Evolutionary conservation across 2,329 filamentous ascomycete genomes (phyloP), one percentile per base, ranked within the genome.

Genomic region (Colletotrichum aenigma): DNA sequence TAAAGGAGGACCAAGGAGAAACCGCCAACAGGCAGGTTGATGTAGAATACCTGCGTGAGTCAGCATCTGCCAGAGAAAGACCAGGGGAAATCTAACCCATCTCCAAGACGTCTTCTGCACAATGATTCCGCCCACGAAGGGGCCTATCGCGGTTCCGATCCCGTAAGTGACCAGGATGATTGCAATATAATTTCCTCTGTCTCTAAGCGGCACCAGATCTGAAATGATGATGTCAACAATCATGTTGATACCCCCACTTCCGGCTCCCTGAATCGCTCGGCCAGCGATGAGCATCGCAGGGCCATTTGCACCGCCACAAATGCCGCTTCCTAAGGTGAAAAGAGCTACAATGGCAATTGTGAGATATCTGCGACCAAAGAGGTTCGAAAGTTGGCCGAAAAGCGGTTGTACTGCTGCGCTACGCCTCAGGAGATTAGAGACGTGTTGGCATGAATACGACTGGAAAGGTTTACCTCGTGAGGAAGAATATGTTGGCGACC

Each of bases 311-410:
- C 85, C 86, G 1, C 89, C 91, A 56, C 84, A 86, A 4, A 93
- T 83, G 0, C 86, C 88, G 71, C 89, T 90, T 0, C 91, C 91
- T 0, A 92, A 77, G 0, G 83, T 84, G 74, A 91, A 91, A 2
- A 90, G 75, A 13, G 81, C 82, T 2, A 90, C 84, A 4, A 87
- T 81, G 9, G 79, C 65, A 0, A 90, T 81, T 18, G 83, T 82
- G 28, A 85, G 80, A 65, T 82, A 85, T 26, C 87, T 84, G 3
- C 90, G 84, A 4, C 91, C 90, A 76, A 88, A 91, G n/a, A 91
- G 84, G 68, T 91, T 85, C 16, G 87, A 84, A 1, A 89, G 76
- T 76, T 91, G 88, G 1, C 88, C 88, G 58, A 87, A 87, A 0
- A 90, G 77, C 0, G 90, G 90, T 66, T 89, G 88, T 3, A 89